Percentiles rank a stretch among this genome's conserved stretches.
These are phyloP conservation scores for Tothia fuscella DNA, from an alignment of 2,329 filamentous ascomycete species.

Conservation along the genomic window DNA sequence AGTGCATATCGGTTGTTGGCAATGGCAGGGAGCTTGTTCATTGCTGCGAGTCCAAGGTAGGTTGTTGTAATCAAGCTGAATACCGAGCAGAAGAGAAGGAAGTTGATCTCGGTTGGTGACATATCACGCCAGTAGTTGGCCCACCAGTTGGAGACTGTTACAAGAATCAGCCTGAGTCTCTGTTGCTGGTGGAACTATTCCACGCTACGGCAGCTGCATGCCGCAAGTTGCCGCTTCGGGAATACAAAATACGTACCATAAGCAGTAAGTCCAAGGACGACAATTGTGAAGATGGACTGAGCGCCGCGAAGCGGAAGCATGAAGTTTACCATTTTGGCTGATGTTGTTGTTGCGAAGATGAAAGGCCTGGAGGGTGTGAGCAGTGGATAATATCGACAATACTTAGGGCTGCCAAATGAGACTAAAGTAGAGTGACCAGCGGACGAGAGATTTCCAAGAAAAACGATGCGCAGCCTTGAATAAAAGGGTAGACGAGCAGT, in stretches of 20 bases:
- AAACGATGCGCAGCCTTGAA: no score
- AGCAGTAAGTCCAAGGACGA: constrained; percentile 62
- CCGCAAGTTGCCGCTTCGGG: no score
- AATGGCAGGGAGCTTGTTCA: constrained; percentile 19
- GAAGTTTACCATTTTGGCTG: constrained; percentile 9
- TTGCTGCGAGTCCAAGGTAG: constrained; percentile 38
- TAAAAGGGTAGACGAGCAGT: no score
- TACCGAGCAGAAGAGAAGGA: constrained; percentile 66
- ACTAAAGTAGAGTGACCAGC: not conserved
- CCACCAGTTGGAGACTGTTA: constrained; percentile 44
- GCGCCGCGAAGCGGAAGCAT: constrained; percentile 52
- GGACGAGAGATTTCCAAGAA: constrained; percentile 3
- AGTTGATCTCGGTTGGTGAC: constrained; percentile 51
- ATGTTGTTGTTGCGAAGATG: not conserved
- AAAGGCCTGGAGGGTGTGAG: not conserved
- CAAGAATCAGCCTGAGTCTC: not conserved
- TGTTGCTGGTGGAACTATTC: not conserved
- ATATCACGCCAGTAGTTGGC: constrained; percentile 38
- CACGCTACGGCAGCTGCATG: not conserved
- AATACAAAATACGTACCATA: constrained; percentile 52
- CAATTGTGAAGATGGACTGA: constrained; percentile 56
- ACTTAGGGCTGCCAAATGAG: no score
- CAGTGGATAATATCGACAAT: not conserved
- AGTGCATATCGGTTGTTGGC: constrained; percentile 54
- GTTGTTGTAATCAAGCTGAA: constrained; percentile 62